These are phyloP conservation scores for Saprolegnia parasitica DNA, from an alignment of 352 stramenopile genomes.

Conservation along the genomic window DNA sequence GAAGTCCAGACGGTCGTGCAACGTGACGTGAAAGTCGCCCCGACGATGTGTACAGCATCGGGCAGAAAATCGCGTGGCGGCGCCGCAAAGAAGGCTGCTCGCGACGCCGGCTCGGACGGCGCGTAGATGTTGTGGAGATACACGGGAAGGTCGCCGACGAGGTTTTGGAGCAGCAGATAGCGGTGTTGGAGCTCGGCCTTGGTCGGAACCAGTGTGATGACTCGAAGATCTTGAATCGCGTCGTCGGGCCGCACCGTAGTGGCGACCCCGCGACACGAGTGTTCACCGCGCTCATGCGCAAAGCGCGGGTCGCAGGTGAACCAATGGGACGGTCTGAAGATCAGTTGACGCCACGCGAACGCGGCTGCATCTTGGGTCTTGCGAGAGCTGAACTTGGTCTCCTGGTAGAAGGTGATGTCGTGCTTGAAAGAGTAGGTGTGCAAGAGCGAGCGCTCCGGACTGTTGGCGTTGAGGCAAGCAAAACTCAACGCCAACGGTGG, in stretches of 20 bases:
- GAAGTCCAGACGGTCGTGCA: neutral
- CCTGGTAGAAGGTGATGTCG: neutral
- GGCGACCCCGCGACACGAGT: neutral
- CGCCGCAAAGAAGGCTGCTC: neutral
- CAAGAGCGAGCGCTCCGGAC: neutral
- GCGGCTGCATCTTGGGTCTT: neutral
- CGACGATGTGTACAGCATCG: neutral
- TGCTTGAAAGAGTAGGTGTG: neutral
- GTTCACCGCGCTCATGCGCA: neutral
- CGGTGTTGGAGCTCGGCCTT: neutral
- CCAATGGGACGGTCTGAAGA: neutral
- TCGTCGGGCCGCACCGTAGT: neutral
- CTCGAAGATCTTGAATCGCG: neutral
- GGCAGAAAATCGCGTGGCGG: neutral
- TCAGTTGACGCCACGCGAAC: neutral
- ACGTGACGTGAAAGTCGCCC: neutral
- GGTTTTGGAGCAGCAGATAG: neutral
- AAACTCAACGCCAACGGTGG: neutral
- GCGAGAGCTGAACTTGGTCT: neutral
- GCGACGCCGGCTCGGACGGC: neutral
- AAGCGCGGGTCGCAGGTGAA: neutral
- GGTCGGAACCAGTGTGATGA: neutral
- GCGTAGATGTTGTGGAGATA: slow-evolving; percentile 10
- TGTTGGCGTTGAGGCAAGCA: neutral
- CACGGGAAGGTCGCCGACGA: neutral